Conservation (phyloP, 176 grass and related monocot genomes). For the Microstegium vimineum region DNA sequence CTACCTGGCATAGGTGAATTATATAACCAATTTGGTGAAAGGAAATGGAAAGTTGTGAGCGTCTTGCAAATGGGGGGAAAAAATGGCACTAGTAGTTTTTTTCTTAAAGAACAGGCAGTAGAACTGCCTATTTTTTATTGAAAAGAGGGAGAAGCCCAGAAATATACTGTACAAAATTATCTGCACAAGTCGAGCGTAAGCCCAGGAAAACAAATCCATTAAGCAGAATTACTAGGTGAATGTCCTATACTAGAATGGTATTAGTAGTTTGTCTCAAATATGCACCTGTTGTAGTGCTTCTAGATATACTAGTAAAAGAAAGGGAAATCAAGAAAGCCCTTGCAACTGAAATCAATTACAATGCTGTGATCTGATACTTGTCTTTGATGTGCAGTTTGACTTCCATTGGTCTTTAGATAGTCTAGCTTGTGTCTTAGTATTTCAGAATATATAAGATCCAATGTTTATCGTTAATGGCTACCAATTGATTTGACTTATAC, state of each 20-base stretch:
- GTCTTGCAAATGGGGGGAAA: background rate
- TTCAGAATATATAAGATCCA: background rate
- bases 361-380: background rate
- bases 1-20: background rate
- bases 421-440: background rate
- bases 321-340: background rate
- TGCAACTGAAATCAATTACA: background rate
- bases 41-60: background rate
- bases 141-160: too few relatives aligned
- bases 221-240: too few relatives aligned
- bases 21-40: background rate
- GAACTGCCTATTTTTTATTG: too few relatives aligned
- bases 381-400: background rate
- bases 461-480: too few relatives aligned
- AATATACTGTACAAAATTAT: too few relatives aligned
- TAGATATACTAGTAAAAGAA: background rate
- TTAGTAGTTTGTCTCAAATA: background rate
- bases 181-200: too few relatives aligned
- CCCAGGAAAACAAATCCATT: too few relatives aligned
- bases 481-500: background rate
- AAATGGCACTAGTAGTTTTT: background rate
- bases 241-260: too few relatives aligned
- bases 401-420: background rate
- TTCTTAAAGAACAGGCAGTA: too few relatives aligned
- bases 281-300: background rate